Base-by-base conservation (phyloP, 495 filamentous ascomycete species). In the Lasiosphaeris hirsuta region DNA sequence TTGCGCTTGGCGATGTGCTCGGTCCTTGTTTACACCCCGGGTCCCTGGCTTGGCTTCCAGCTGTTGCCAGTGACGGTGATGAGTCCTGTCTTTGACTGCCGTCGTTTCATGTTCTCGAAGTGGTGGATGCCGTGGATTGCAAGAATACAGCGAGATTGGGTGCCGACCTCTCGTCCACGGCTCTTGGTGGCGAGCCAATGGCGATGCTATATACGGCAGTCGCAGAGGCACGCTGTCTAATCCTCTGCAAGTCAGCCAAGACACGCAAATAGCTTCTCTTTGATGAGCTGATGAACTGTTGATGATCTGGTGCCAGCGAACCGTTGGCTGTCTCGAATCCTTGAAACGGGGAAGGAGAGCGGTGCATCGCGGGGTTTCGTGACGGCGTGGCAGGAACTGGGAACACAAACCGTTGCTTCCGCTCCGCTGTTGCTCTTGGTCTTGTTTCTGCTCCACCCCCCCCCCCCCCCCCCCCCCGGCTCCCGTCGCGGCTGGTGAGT, bases 161-260 rank as follows among this genome's bases (percentile, higher is more conserved):
- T 17, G 43, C 15, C 43, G 17, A 19, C 43, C 14, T 46, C 6
- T 44, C 14, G 7, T 17, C 41, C 19, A 2, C 41, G 43, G n/a
- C 4, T 7, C 7, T 10, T 46, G 19, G 19, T 11, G 33, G 5
- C 8, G 33, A 14, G n/a, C 23, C 6, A 10, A 35, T 13, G 4
- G 46, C 7, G 23, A 30, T 30, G 23, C 23, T 30, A 30, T 30
- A 9, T 11, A 19, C 46, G 46, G 46, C 46, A 49, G 23, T 30
- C 23, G 5, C 23, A 30, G 23, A 36, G 35, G 46, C 46, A 49
- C 46, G 46, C n/a, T 36, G 46, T 5, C 5, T 30, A 30, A 5
- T 5, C 23, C 23, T 34, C 11, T 51, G 49, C 49, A 51, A 40
- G 49, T 51, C 49, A 51, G 30, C 49, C 36, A 17, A 51, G 49